Base-by-base conservation (phyloP, 306 rosid genomes). In the Dryas octopetala region DNA sequence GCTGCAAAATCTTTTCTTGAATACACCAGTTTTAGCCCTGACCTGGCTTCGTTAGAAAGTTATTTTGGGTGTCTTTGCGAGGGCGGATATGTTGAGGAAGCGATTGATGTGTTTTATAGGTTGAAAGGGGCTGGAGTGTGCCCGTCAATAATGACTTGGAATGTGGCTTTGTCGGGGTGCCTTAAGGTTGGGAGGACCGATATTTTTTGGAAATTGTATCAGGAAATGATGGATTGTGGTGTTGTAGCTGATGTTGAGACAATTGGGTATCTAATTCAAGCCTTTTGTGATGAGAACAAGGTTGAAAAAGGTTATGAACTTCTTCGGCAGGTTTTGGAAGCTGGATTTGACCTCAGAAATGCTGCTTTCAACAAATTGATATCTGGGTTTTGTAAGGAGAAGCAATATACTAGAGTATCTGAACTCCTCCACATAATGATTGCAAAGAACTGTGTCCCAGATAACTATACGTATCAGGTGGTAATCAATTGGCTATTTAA, bases 361-460 rank as follows among this genome's bases (percentile, higher is more conserved):
- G 71, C 71, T 44, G 77, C 82, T 80, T 89, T 93, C 78, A 82
- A 88, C 48, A 44, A 28, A 47, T 89, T 93, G 76, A 80, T 93
- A 45, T 66, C 80, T 64, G 86, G 86, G 55, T 89, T 90, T 55
- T 79, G 87, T 81, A 79, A 79, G 88, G 76, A 68, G 85, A 48
- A 80, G 66, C 52, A 85, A 6, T 83, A 86, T 76, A 43, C 2
- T 66, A 79, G 78, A 76, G 86, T 86, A 41, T 91, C 91, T 32
- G 90, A 91, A 73, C 86, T 93, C 17, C 84, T 89, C 66, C 98
- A 89, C 76, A 70, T 80, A 41, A 93, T 91, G 96, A 93, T 93
- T 71, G 76, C 87, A 0, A 77, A 75, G 51, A 80, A 80, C 7
- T 44, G 75, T 63, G 61, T 19, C 66, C 98, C 82, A 0, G 88